Base-by-base conservation (phyloP, 139 green algal species). In the Protoeuglena noctilucae region DNA sequence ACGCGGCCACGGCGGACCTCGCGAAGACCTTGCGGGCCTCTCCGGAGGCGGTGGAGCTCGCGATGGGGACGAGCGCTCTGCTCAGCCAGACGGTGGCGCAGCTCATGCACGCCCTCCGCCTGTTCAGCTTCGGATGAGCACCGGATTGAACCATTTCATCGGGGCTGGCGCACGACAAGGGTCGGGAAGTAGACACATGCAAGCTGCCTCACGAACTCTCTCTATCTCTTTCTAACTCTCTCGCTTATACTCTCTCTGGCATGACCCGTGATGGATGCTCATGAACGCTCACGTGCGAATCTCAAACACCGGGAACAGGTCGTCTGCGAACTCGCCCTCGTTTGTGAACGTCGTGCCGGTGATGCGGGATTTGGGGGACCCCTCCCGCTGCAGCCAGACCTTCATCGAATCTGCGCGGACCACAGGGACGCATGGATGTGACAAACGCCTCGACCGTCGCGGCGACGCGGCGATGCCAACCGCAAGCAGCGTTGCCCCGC, bases 241-340 rank as follows among this genome's bases (percentile, higher is more conserved):
- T n/a, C n/a, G n/a, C n/a, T n/a, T n/a, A n/a, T n/a, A n/a, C n/a
- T n/a, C n/a, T n/a, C n/a, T n/a, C n/a, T n/a, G n/a, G n/a, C n/a
- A n/a, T n/a, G n/a, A n/a, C n/a, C n/a, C n/a, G n/a, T n/a, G n/a
- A n/a, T n/a, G n/a, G n/a, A n/a, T n/a, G n/a, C n/a, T n/a, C n/a
- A n/a, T n/a, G n/a, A n/a, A n/a, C n/a, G n/a, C n/a, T n/a, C n/a
- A n/a, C n/a, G n/a, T n/a, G n/a, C n/a, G n/a, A n/a, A n/a, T n/a
- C n/a, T n/a, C n/a, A n/a, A n/a, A n/a, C n/a, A n/a, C n/a, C n/a
- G n/a, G n/a, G n/a, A n/a, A n/a, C n/a, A n/a, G 40, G 18, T 48
- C 40, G 40, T 48, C 40, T 48, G 40, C 40, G 19, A 48, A 48
- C 40, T 48, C 40, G 40, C 40, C 18, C 40, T n/a, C n/a, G n/a